phyloP scores from a whole-genome alignment of 768 basidiomycete genomes.

The Leccinum rimulosum region DNA sequence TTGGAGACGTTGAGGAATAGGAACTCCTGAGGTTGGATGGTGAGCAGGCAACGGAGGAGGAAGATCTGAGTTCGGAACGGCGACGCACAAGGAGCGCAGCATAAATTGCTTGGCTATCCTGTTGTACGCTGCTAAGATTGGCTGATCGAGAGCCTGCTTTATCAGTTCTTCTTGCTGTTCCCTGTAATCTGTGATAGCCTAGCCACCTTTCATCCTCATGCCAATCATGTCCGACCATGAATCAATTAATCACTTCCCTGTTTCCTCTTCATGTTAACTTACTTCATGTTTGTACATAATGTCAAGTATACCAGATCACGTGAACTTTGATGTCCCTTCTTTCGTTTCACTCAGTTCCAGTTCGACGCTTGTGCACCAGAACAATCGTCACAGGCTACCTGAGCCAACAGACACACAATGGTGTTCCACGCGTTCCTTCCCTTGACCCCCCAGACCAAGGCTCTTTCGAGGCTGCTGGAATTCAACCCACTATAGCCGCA shows the following conservation, averaged over 20 bases:
- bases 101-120: slow-evolving; percentile 5
- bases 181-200: slow-evolving; percentile 5
- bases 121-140: slow-evolving; percentile 7
- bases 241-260: background rate
- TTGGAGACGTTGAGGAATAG: slow-evolving; percentile 50
- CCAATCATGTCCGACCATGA: background rate
- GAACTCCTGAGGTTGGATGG: slow-evolving; percentile 54
- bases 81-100: slow-evolving; percentile 7
- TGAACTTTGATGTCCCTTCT: slow-evolving; percentile 27
- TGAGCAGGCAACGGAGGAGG: slow-evolving; percentile 28
- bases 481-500: slow-evolving; percentile 46
- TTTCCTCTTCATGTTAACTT: background rate
- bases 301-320: slow-evolving; percentile 10
- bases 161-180: slow-evolving; percentile 3
- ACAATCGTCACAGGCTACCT: slow-evolving; percentile 25
- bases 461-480: slow-evolving; percentile 52
- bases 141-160: background rate
- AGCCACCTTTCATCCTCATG: slow-evolving; percentile 29
- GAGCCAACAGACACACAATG: slow-evolving; percentile 19
- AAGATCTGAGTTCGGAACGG: slow-evolving; percentile 19
- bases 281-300: background rate
- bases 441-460: slow-evolving; percentile 1
- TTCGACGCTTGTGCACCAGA: slow-evolving; percentile 22
- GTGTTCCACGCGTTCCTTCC: background rate
- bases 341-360: slow-evolving; percentile 3